These are phyloP conservation scores for Colletotrichum horii DNA, from an alignment of 2,329 filamentous ascomycete species.

Conservation along the genomic window DNA sequence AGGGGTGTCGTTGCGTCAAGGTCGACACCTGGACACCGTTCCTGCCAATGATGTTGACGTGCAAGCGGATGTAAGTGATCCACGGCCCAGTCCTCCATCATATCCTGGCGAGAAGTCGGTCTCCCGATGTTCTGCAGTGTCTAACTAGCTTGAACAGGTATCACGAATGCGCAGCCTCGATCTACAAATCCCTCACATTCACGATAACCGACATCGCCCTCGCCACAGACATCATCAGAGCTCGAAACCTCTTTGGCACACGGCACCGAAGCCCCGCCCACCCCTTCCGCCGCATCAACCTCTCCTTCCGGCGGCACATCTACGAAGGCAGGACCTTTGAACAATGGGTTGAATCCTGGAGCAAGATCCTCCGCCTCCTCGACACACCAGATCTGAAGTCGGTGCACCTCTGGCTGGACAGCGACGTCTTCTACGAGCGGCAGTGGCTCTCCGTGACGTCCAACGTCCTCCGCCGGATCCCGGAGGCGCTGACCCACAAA, in stretches of 20 bases:
- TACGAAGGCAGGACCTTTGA: conserved; percentile 3
- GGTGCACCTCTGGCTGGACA: conserved; percentile 11
- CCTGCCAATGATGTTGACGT: conserved; percentile 6
- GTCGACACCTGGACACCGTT: neutral
- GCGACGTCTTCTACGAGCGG: conserved; percentile 12
- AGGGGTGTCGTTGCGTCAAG: neutral
- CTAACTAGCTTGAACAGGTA: neutral
- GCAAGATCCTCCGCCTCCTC: neutral
- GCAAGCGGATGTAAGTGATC: conserved; percentile 9
- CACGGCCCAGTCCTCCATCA: too few relatives aligned
- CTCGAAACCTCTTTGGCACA: neutral
- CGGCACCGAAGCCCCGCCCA: neutral
- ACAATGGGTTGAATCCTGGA: conserved; percentile 6
- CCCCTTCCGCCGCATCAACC: conserved; percentile 4
- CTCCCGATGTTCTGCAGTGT: neutral
- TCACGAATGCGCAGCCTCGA: neutral
- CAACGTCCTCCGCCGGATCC: conserved; percentile 10
- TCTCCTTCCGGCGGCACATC: neutral
- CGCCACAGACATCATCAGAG: neutral
- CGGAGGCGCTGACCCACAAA: conserved; percentile 13
- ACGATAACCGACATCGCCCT: conserved; percentile 11
- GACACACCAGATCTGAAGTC: neutral
- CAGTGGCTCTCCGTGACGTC: conserved; percentile 6
- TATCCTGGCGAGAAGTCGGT: too few relatives aligned
- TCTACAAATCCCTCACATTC: neutral